phyloP scores from a whole-genome alignment of 495 filamentous ascomycete species.

The Letharia lupina region DNA sequence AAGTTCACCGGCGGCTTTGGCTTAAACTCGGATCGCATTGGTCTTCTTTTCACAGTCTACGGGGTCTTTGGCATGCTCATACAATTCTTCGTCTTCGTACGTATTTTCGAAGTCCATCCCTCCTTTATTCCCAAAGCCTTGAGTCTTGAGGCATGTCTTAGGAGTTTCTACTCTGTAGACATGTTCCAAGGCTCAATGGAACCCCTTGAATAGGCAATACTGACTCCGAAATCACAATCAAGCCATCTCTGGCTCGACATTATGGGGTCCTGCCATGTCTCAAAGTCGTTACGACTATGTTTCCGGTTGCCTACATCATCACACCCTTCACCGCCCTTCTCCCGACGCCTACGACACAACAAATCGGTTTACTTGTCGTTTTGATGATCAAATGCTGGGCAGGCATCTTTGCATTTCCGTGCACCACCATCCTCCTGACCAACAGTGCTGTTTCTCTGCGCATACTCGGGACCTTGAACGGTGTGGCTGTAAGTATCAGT shows the following conservation, averaged over 20 bases:
- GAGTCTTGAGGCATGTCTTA: too few species aligned
- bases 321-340: slow-evolving; percentile 60
- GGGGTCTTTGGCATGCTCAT: slow-evolving; percentile 61
- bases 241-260: slow-evolving; percentile 52
- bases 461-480: slow-evolving; percentile 82
- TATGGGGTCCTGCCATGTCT: slow-evolving; percentile 66
- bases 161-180: too few species aligned
- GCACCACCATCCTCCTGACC: slow-evolving; percentile 79
- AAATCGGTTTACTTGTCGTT: slow-evolving; percentile 40
- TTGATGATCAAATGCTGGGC: slow-evolving; percentile 61
- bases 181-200: too few species aligned
- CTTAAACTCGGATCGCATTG: slow-evolving; percentile 60
- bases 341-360: slow-evolving; percentile 31
- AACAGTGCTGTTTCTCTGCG: slow-evolving; percentile 69
- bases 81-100: slow-evolving; percentile 65
- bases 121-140: too few species aligned
- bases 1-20: slow-evolving; percentile 74
- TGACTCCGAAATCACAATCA: too few species aligned
- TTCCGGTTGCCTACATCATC: slow-evolving; percentile 63
- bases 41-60: slow-evolving; percentile 67
- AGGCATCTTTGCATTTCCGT: slow-evolving; percentile 77
- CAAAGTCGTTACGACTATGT: slow-evolving; percentile 49
- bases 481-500: slow-evolving; percentile 70
- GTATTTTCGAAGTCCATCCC: too few species aligned
- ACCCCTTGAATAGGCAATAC: too few species aligned